Evolutionary conservation across 202 grass and related monocot genomes (phyloP).

Genomic region (Hordeum pubiflorum): DNA sequence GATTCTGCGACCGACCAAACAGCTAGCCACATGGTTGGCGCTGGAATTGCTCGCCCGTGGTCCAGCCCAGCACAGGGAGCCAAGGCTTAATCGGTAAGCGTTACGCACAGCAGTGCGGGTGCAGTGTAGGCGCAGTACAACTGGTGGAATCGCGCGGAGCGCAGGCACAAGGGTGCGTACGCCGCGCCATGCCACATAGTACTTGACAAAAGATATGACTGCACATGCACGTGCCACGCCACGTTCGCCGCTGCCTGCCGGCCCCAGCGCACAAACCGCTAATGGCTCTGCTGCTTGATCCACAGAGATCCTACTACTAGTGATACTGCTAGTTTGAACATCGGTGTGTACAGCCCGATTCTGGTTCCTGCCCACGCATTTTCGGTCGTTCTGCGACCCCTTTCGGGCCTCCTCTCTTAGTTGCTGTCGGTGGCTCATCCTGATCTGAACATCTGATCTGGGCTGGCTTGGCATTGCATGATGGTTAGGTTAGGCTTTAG

Average conservation of each 20-base stretch:
- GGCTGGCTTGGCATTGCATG: no score
- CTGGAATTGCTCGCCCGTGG: background rate
- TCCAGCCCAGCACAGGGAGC: background rate
- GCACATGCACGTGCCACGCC: background rate
- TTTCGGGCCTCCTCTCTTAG: background rate
- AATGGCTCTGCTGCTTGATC: background rate
- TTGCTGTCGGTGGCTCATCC: background rate
- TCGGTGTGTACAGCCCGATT: background rate
- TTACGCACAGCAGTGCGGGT: background rate
- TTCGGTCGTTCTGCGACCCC: no score
- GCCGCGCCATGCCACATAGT: background rate
- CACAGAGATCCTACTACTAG: background rate
- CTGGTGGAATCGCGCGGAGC: background rate
- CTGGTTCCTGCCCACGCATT: background rate
- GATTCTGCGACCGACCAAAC: background rate
- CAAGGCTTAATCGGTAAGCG: background rate
- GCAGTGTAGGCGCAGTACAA: background rate
- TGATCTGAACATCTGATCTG: background rate
- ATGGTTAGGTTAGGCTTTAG: background rate
- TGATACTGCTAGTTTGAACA: no score
- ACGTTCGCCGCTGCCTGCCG: background rate
- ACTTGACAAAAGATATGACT: background rate
- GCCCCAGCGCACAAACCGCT: background rate
- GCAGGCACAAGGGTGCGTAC: background rate
- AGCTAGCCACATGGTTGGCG: background rate